Base-by-base conservation (phyloP, 129 eudicot genomes). In the Heracleum sosnowskyi region DNA sequence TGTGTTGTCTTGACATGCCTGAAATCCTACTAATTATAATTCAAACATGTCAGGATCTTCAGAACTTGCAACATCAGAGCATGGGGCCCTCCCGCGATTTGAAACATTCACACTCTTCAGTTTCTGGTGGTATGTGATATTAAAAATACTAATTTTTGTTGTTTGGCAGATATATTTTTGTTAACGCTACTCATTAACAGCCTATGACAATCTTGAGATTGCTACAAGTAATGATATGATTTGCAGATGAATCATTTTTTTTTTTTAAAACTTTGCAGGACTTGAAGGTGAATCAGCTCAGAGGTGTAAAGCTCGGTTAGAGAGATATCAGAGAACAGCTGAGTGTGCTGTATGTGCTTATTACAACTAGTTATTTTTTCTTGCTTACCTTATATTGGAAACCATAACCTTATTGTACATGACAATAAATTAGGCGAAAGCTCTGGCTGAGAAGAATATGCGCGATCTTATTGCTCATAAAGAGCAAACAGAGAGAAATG, bases 231-330 rank as follows among this genome's bases (percentile, higher is more conserved):
- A 72, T 36, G 3, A 8, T 70, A 37, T 37, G 13, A 31, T 53
- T 49, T 46, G 34, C 53, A 24, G 42, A 11, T 29, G 68, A 45
- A n/a, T n/a, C n/a, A n/a, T n/a, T n/a, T n/a, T n/a, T n/a, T n/a
- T n/a, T n/a, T n/a, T n/a, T n/a, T n/a, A n/a, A n/a, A 76, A 63
- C 33, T 49, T 77, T 78, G 85, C 85, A 89, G 92, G 87, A 78
- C 85, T 80, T 83, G 96, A 92, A 80, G 84, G 86, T 82, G 99
- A 96, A 83, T 91, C 99, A 76, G 95, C 96, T 81, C 97, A 96
- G 86, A 86, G 99, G 80, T 87, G 93, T 83, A 92, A 92, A 88
- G 99, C 99, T 80, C 91, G 97, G 76, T 78, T 96, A 64, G 99
- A 96, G 84, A 92, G 99, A 81, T 89, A 96, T 83, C 97, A 85